Base-by-base conservation (phyloP, 805 yeast genomes). In the Pichia ethanolica region DNA sequence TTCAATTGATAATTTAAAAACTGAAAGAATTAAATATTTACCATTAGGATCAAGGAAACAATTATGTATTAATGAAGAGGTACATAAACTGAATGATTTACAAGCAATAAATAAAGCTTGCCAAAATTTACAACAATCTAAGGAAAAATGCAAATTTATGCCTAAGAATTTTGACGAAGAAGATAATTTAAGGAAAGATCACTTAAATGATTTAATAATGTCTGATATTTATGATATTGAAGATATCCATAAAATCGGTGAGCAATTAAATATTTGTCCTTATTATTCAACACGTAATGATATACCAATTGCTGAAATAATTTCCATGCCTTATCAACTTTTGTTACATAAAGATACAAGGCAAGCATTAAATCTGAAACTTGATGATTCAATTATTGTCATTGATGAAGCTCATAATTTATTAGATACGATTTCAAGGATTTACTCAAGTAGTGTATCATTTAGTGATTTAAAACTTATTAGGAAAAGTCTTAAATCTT, bases 381-480 rank as follows among this genome's bases (percentile, higher is more conserved):
- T 90, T 9, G 73, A 75, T 46, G 76, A 79, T 49, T 73, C 90
- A 1, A 75, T 90, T 3, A 79, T 91, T 0, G 77, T 91, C 5
- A 82, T 90, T 30, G 98, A 90, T 63, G 98, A 90, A 62, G 97
- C 97, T 0, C 98, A 90, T 61, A 90, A 90, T 61, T 67, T 90
- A 40, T 61, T 89, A 32, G 97, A 89, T 56, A 81, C 90, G 0
- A 78, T 90, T 3, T 77, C 83, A 1, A 68, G 84, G 2, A 68
- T 91, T 53, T 76, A 84, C 58, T 87, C 96, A 0, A 73, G 81
- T 2, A 64, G 75, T 4, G 68, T 90, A 0, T 68, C 84, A 0
- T 56, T 71, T 1, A 45, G 56, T 0, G 88, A 85, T 34, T 67
- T 88, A 9, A 39, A 56, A 2, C 41, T 52, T 0, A 74, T 84